Evolutionary conservation across 148 eudicot genomes (phyloP).

Genomic region (Polygonum maritimum): DNA sequence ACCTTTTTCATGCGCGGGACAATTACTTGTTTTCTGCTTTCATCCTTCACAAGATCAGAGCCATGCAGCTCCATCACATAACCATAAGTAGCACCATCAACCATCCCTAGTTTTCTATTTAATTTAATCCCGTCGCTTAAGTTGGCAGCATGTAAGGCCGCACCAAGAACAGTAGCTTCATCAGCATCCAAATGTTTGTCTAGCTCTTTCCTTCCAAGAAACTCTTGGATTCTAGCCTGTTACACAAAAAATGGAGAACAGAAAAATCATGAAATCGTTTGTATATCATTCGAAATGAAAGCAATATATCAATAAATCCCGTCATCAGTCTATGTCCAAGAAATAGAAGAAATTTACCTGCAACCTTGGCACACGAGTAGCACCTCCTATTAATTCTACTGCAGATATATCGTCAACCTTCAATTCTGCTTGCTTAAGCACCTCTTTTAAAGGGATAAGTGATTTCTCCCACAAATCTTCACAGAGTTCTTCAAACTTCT

Average conservation of each 20-base stretch:
- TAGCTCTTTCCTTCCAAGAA: slow-evolving; percentile 80
- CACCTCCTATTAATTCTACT: slow-evolving; percentile 94
- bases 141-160: slow-evolving; percentile 92
- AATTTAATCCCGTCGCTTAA: slow-evolving; percentile 95
- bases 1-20: slow-evolving; percentile 85
- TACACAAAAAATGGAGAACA: slow-evolving; percentile 8
- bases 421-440: slow-evolving; percentile 64
- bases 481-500: slow-evolving; percentile 92
- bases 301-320: not conserved
- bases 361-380: slow-evolving; percentile 93
- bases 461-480: slow-evolving; percentile 84
- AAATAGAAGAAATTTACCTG: slow-evolving; percentile 41
- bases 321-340: not conserved
- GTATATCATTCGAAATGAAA: not conserved
- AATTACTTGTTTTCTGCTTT: slow-evolving; percentile 61
- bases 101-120: slow-evolving; percentile 91
- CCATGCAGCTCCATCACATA: slow-evolving; percentile 79
- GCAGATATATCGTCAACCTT: slow-evolving; percentile 64
- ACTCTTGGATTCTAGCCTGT: slow-evolving; percentile 91
- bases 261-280: not conserved
- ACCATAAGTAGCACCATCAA: slow-evolving; percentile 91
- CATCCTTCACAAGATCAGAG: slow-evolving; percentile 66
- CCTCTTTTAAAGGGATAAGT: slow-evolving; percentile 61
- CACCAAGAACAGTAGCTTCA: slow-evolving; percentile 92
- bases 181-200: slow-evolving; percentile 97